phyloP scores from a whole-genome alignment of 345 rosid genomes.

The Salix exigua region DNA sequence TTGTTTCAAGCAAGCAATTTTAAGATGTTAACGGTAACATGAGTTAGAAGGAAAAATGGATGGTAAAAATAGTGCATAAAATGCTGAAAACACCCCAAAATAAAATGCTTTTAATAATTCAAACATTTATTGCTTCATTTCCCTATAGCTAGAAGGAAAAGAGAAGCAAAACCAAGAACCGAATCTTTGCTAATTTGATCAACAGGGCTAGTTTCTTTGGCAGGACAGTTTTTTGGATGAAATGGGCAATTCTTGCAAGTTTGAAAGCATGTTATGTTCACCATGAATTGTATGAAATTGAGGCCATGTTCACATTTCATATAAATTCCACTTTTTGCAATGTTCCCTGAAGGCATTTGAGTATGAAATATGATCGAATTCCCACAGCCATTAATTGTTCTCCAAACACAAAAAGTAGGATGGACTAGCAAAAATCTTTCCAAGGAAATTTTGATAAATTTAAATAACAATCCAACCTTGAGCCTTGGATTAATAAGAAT shows the following conservation, averaged over 20 bases:
- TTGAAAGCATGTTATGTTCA: not conserved
- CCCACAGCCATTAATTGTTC: not conserved
- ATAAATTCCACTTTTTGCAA: not conserved
- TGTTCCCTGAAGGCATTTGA: not conserved
- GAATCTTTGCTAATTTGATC: too few species aligned
- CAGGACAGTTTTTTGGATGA: too few species aligned
- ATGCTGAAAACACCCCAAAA: not conserved
- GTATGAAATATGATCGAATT: not conserved
- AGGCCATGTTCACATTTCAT: not conserved
- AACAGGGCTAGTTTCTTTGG: too few species aligned
- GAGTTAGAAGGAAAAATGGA: not conserved
- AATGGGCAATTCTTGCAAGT: not conserved
- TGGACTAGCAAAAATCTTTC: not conserved
- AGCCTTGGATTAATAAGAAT: slow-evolving; percentile 84
- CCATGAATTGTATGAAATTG: not conserved
- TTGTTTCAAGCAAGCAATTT: not conserved
- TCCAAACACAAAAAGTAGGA: not conserved
- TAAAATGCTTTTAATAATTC: not conserved
- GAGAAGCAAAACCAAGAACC: not conserved
- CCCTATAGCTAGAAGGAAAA: not conserved
- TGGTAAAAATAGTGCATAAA: not conserved
- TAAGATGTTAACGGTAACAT: not conserved
- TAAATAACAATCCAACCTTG: slow-evolving; percentile 42
- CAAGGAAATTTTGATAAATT: slow-evolving; percentile 2
- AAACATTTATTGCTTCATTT: not conserved